These are phyloP conservation scores for Cyclostephanos tholiformis DNA, from an alignment of 108 stramenopile species.

Conservation along the genomic window DNA sequence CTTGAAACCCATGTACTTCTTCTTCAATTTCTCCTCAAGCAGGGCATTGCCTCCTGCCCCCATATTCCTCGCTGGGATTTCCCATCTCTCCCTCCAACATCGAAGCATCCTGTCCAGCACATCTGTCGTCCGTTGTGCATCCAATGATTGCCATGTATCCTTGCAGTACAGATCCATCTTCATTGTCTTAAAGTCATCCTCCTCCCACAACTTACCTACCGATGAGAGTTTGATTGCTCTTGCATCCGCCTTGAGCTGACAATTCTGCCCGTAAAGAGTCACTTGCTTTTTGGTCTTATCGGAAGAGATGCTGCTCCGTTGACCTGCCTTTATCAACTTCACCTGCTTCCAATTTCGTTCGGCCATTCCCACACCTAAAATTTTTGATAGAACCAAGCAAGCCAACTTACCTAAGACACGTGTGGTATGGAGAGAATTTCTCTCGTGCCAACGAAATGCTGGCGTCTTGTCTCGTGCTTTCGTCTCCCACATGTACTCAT, in stretches of 20 bases:
- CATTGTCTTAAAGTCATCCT: slow-evolving; percentile 9
- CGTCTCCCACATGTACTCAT: too few relatives aligned
- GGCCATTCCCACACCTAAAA: slow-evolving; percentile 13
- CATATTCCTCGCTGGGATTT: not conserved
- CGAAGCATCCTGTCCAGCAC: not conserved
- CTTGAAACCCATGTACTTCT: too few relatives aligned
- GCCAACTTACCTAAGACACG: slow-evolving; percentile 17
- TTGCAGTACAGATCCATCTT: slow-evolving; percentile 9
- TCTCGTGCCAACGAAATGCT: not conserved
- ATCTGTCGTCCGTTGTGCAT: too few relatives aligned
- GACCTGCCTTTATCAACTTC: not conserved
- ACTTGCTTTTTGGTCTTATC: slow-evolving; percentile 14
- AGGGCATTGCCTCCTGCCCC: too few relatives aligned
- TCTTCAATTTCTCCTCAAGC: too few relatives aligned
- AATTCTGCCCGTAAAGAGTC: not conserved
- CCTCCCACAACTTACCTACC: slow-evolving; percentile 24
- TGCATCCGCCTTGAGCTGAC: not conserved
- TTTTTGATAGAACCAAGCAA: slow-evolving; percentile 9
- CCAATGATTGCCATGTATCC: not conserved
- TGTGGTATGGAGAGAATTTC: not conserved
- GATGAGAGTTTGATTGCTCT: not conserved
- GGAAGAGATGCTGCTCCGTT: not conserved
- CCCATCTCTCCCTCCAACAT: not conserved
- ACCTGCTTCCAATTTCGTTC: slow-evolving; percentile 21
- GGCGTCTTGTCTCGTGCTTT: too few relatives aligned